These are phyloP conservation scores for Ceratobasidium sp. DNA, from an alignment of 1,284 basidiomycete genomes.

Conservation along the genomic window DNA sequence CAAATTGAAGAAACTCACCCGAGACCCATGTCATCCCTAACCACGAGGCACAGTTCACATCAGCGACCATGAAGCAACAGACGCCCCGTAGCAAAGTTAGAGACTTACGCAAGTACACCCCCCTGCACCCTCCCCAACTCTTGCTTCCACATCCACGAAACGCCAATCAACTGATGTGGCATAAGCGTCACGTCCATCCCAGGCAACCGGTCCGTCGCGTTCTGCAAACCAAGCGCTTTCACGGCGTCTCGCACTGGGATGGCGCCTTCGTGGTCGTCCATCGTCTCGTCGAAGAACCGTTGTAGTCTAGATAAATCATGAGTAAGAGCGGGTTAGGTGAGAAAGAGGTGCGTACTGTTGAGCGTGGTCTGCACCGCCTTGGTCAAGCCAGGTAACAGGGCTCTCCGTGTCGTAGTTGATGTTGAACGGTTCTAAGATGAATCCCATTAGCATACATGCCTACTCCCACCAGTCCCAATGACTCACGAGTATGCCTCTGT, in stretches of 20 bases:
- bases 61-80: background rate
- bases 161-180: slow-evolving; percentile 56
- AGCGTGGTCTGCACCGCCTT: slow-evolving; percentile 61
- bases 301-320: background rate
- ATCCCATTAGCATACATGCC: slow-evolving; percentile 19
- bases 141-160: slow-evolving; percentile 65
- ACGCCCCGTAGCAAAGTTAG: background rate
- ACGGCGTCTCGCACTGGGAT: slow-evolving; percentile 47
- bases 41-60: background rate
- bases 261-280: slow-evolving; percentile 47
- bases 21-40: slow-evolving; percentile 51
- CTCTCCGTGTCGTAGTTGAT: slow-evolving; percentile 62
- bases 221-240: slow-evolving; percentile 8
- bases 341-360: slow-evolving; percentile 53
- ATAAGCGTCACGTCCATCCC: slow-evolving; percentile 50
- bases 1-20: slow-evolving; percentile 36
- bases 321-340: background rate
- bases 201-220: slow-evolving; percentile 46
- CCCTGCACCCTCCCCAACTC: slow-evolving; percentile 55
- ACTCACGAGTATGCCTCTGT: slow-evolving; percentile 9
- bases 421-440: slow-evolving; percentile 56
- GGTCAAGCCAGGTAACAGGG: slow-evolving; percentile 58
- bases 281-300: slow-evolving; percentile 37
- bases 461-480: slow-evolving; percentile 11
- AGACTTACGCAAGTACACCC: slow-evolving; percentile 54